Evolutionary conservation across 805 yeast species (phyloP), one percentile per base, ranked within the genome.

Genomic region (Metschnikowia bowlesiae): DNA sequence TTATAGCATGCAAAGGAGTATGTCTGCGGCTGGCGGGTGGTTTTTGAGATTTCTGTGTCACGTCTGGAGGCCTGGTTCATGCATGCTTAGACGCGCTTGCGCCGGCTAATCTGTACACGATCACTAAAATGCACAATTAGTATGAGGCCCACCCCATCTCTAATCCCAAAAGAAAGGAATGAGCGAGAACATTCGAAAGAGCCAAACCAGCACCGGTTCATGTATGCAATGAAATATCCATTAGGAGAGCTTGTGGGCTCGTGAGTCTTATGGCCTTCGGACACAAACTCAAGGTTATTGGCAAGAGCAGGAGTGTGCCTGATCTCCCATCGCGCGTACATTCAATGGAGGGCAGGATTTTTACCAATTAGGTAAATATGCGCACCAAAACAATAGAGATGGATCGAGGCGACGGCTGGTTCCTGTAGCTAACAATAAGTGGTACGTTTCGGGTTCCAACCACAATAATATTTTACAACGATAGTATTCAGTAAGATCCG

Each of bases 41-140:
- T 26, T 26, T 39, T 26, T 26, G 32, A 26, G 39, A 10, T 26
- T 28, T 28, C 26, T 40, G 29, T 31, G 44, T 18, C 44, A 41
- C 44, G 44, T 41, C 44, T 41, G 41, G 2, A 39, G 40, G 16
- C n/a, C 41, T n/a, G 13, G 31, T 13, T n/a, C 16, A 41, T 31
- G 44, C 44, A 31, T 41, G 30, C 11, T 10, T 8, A 31, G 36
- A 41, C 44, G 44, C 44, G 44, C 16, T 18, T 26, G n/a, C 36
- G 22, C 44, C 44, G 35, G 44, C 44, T 41, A 41, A 41, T 18
- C 35, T 16, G 36, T 16, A 36, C 36, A 31, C 44, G 22, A n/a
- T 26, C 28, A 10, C 32, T 11, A 30, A 41, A 10, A 30, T 9
- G 33, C 36, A 29, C 36, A 30, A 5, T 10, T 8, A 13, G 30